These are phyloP conservation scores for Lasiodiplodia gonubiensis DNA, from an alignment of 2,329 filamentous ascomycete genomes.

Conservation along the genomic window DNA sequence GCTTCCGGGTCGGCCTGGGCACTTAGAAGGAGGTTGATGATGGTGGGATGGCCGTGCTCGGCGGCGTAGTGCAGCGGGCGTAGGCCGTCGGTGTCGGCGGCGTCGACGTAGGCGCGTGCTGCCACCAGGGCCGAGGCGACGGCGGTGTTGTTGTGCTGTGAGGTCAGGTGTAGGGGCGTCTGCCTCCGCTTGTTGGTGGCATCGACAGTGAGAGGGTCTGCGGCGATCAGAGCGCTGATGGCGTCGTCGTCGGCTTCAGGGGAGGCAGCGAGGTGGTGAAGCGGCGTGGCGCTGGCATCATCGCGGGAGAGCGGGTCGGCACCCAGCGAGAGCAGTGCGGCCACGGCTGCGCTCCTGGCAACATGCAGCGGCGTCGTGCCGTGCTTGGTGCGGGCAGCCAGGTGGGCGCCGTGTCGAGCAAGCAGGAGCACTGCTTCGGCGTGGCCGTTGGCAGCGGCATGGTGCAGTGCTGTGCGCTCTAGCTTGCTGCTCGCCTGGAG, in stretches of 20 bases:
- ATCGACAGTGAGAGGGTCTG: neutral
- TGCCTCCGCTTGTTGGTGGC: neutral
- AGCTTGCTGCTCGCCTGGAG: neutral
- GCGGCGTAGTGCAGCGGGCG: neutral
- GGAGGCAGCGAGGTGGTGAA: neutral
- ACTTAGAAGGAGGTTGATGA: neutral
- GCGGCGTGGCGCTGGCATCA: neutral
- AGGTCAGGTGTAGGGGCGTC: neutral
- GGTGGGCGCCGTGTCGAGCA: neutral
- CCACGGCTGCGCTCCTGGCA: neutral
- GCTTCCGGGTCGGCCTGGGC: neutral
- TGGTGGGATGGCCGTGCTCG: neutral
- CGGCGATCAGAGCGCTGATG: neutral
- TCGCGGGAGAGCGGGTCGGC: neutral
- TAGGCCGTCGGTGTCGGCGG: neutral
- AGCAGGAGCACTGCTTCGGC: neutral
- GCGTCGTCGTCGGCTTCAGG: too few species aligned
- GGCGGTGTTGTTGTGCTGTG: neutral
- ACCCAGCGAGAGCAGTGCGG: neutral
- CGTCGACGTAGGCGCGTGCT: neutral
- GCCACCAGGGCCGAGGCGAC: neutral
- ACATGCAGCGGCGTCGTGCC: neutral
- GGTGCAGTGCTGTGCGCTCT: neutral
- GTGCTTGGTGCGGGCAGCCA: neutral
- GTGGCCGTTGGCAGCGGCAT: neutral